These are phyloP conservation scores for Neofusicoccum laricinum DNA, from an alignment of 2,329 filamentous ascomycete species.

Conservation along the genomic window DNA sequence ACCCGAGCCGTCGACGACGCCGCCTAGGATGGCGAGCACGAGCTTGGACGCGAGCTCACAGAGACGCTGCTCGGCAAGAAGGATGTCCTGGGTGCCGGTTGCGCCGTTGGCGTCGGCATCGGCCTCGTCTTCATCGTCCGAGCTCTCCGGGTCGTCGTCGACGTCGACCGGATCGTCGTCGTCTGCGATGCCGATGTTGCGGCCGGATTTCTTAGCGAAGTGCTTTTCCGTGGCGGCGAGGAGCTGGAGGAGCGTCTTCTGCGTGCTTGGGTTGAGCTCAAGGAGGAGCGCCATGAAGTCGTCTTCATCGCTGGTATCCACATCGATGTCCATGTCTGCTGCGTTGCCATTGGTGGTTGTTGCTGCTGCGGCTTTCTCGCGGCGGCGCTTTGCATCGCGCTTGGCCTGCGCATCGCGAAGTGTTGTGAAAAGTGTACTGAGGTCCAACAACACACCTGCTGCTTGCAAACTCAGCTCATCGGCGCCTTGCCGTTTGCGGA, in stretches of 20 bases:
- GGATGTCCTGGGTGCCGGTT: conserved; percentile 51
- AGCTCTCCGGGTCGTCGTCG: conserved; percentile 61
- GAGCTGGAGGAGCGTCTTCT: conserved; percentile 68
- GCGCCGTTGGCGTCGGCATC: conserved; percentile 46
- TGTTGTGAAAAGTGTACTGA: conserved; percentile 75
- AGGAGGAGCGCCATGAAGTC: conserved; percentile 64
- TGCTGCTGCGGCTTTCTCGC: not conserved
- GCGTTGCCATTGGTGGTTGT: conserved; percentile 23
- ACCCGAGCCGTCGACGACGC: conserved; percentile 60
- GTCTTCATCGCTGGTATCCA: conserved; percentile 47
- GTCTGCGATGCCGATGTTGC: conserved; percentile 35
- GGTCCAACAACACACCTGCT: conserved; percentile 74
- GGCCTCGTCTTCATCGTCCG: conserved; percentile 50
- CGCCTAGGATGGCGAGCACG: conserved; percentile 73
- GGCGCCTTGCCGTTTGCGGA: conserved; percentile 56
- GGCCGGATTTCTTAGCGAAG: conserved; percentile 42
- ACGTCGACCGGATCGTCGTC: conserved; percentile 71
- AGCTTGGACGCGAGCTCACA: conserved; percentile 85
- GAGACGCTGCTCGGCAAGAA: conserved; percentile 79
- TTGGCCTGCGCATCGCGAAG: conserved; percentile 49
- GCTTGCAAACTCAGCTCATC: conserved; percentile 77
- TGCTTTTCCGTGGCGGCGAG: conserved; percentile 74
- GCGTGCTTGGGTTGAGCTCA: conserved; percentile 62
- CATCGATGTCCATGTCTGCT: conserved; percentile 20
- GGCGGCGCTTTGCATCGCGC: conserved; percentile 21